Base-by-base conservation (phyloP, 2,329 filamentous ascomycete genomes). In the Paecilomyces sp. region DNA sequence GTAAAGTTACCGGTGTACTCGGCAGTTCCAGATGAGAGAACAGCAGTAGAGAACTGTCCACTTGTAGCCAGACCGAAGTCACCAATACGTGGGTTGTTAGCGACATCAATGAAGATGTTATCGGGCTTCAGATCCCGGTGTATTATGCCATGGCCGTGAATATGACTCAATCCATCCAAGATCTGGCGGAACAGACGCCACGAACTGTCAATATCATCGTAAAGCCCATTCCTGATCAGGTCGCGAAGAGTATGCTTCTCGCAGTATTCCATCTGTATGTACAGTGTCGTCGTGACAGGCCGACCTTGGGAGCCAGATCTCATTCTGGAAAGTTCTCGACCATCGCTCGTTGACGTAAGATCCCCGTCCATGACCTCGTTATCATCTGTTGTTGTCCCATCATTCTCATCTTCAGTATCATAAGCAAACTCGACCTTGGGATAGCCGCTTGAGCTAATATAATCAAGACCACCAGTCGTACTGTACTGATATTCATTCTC, bases 201-300 rank as follows among this genome's bases (percentile, higher is more conserved):
- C 15, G 89, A 85, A 67, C 96, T 89, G 30, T 91, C 83, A 1
- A 83, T 82, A 60, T 92, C 86, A 65, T 90, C 87, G 66, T 85
- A 85, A 11, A 97, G 77, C 31, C 87, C 88, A 67, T 88, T 85
- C 24, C 85, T 83, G 60, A 99, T 95, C 31, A 97, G 77, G 79
- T 97, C 92, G 22, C 92, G 88, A 33, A 99, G 83, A 0, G 94
- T 97, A 65, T 90, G 85, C 70, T 93, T 94, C 72, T 97, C 93
- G 70, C 94, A 99, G 66, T 97, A 96, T 72, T 99, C 94, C 94
- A 99, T 99, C 62, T 96, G 94, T 59, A 99, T 97, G 72, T 97
- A 99, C 51, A 99, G 82, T 6, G 92, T 88, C 0, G 89, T 92
- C 57, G 84, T 85, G 61, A 84, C 83, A 3, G 84, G 80, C 58